Base-by-base conservation (phyloP, 2,329 filamentous ascomycete species). In the Tolypocladium nubicola region DNA sequence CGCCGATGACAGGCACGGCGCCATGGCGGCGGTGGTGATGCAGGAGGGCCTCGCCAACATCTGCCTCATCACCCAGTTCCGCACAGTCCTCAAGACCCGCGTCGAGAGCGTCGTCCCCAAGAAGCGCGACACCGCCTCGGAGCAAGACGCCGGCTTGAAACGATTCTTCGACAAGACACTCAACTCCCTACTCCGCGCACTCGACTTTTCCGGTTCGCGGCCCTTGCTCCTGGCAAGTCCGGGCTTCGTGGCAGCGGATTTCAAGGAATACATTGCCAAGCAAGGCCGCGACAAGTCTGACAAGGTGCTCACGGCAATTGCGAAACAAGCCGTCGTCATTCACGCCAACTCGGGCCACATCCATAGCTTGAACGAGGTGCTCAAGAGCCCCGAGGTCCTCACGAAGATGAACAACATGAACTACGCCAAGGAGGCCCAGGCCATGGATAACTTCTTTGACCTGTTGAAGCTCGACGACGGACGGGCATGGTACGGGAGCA, bases 11-110 rank as follows among this genome's bases (percentile, higher is more conserved):
- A 86, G 87, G 66, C 85, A 88, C 60, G 91, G 90, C 1, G 88
- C 93, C 60, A 81, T 96, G 21, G 90, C 91, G 57, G 93, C 94
- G 0, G 87, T 97, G 1, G 89, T 97, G 30, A 93, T 99, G 88
- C 89, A 96, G 65, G 93, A 97, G 66, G 88, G 89, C 19, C 72
- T 89, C 19, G 88, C 90, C 58, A 90, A 92, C 70, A 88, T 94
- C 61, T 93, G 89, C 70, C 79, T 92, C 26, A 88, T 94, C 57
- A 92, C 88, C 3, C 85, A 90, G 67, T 86, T 87, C 70, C 87
- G 90, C 64, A 93, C 89, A 4, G 80, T 93, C 35, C 72, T 91
- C 57, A 86, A 89, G 63, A 68, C 71, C 53, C 67, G 70, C 30
- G 67, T 94, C 38, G 86, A 91, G 71, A 79, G 81, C 61, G 73